Percentiles rank a stretch among this genome's conserved stretches.
Conservation (phyloP, 306 rosid species). For the Ochetophila trinervis region DNA sequence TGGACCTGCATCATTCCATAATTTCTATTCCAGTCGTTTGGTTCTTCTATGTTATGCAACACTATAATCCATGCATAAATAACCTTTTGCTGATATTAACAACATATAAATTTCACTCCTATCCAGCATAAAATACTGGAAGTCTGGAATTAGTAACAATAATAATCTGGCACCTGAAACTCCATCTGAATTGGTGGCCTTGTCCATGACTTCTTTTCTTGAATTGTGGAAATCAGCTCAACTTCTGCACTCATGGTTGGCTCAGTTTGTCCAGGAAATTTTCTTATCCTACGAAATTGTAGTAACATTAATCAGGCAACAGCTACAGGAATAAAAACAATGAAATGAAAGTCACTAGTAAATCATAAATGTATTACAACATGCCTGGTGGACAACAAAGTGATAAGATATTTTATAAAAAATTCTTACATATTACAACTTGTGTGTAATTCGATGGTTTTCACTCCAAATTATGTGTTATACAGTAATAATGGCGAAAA, state of each 20-base stretch:
- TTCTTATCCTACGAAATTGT: constrained; percentile 58
- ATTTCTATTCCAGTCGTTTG: not conserved
- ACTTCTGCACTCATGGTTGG: constrained; percentile 98
- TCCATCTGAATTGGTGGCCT: constrained; percentile 99
- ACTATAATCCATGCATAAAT: not conserved
- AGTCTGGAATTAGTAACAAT: constrained; percentile 7
- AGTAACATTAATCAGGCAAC: constrained; percentile 6
- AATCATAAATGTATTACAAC: not conserved
- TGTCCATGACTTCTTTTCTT: constrained; percentile 93
- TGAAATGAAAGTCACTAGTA: not conserved
- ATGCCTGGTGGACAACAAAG: no score
- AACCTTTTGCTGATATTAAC: constrained; percentile 1
- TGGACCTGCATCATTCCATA: not conserved
- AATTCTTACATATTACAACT: no score
- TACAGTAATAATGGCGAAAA: no score
- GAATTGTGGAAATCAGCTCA: constrained; percentile 92
- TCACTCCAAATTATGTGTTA: no score
- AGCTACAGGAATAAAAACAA: not conserved
- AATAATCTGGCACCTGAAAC: constrained; percentile 66
- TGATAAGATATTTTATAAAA: no score
- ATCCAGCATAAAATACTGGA: constrained; percentile 10
- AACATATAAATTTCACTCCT: not conserved
- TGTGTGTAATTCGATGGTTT: no score
- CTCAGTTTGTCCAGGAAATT: constrained; percentile 96
- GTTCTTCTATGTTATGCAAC: not conserved